These are phyloP conservation scores for Trichoderma koningiopsis DNA, from an alignment of 2,329 filamentous ascomycete species.

Conservation along the genomic window DNA sequence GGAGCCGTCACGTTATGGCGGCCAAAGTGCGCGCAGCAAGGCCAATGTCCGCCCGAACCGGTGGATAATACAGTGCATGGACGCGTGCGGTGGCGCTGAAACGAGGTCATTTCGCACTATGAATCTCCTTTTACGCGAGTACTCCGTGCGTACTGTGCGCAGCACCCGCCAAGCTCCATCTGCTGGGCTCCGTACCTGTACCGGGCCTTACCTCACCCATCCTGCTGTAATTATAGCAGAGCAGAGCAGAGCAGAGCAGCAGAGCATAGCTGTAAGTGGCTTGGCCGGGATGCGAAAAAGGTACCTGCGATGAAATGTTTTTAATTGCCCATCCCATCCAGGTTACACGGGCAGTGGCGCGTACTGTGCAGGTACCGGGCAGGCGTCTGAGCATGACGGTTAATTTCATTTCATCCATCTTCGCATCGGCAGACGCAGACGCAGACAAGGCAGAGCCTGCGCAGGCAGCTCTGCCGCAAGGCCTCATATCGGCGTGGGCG, in stretches of 20 bases:
- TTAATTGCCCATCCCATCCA: conserved; percentile 23
- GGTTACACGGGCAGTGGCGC: conserved; percentile 22
- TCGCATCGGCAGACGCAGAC: neutral
- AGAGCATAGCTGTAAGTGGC: neutral
- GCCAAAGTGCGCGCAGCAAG: conserved; percentile 11
- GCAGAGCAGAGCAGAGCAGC: neutral
- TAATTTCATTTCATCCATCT: conserved; percentile 10
- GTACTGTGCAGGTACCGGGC: conserved; percentile 8
- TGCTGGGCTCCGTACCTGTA: conserved; percentile 14
- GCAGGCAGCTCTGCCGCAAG: neutral
- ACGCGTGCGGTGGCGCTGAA: neutral
- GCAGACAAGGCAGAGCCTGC: neutral
- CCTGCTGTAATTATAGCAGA: neutral
- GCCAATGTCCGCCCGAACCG: conserved; percentile 16
- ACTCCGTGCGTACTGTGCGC: conserved; percentile 9
- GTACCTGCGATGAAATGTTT: neutral
- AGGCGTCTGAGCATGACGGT: conserved; percentile 12
- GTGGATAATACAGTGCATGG: conserved; percentile 18
- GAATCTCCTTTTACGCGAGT: conserved; percentile 9
- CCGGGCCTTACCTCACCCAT: neutral
- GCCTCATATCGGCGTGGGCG: conserved; percentile 16
- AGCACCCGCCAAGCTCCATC: neutral
- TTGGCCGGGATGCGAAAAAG: conserved; percentile 10
- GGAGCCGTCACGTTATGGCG: conserved; percentile 20
- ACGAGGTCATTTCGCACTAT: conserved; percentile 4